Conservation (phyloP, 208 protist genomes). For the Acanthamoeba triangularis region DNA sequence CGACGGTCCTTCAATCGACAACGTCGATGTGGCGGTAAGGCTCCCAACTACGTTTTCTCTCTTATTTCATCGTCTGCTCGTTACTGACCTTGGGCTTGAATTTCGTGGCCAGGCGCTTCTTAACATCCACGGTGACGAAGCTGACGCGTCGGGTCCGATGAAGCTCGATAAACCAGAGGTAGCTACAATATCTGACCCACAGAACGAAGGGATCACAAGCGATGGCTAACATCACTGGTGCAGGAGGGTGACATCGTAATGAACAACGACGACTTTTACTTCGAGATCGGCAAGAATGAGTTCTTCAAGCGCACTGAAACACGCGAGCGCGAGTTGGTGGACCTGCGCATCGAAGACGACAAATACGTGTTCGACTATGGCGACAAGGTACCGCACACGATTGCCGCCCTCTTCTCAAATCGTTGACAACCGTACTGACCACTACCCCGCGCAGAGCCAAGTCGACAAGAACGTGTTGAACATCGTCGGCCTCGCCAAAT, state of each 20-base stretch:
- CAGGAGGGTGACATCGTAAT: not conserved
- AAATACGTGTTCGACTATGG: slow-evolving; percentile 44
- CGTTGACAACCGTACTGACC: not conserved
- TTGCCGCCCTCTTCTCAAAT: not conserved
- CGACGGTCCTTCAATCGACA: slow-evolving; percentile 20
- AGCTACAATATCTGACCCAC: too few species aligned
- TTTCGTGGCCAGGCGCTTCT: not conserved
- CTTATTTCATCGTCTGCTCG: too few species aligned
- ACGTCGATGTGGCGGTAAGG: not conserved
- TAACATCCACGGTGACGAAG: slow-evolving; percentile 1
- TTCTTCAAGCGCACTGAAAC: not conserved
- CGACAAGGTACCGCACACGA: not conserved
- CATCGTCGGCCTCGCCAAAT: not conserved
- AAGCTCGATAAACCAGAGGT: slow-evolving; percentile 9
- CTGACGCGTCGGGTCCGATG: not conserved
- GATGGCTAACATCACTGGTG: not conserved
- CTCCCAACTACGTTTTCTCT: not conserved
- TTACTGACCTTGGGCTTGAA: not conserved
- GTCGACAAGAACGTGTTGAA: slow-evolving; percentile 29
- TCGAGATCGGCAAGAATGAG: not conserved
- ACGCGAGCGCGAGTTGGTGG: not conserved
- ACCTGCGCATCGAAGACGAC: slow-evolving; percentile 25
- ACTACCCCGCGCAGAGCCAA: not conserved
- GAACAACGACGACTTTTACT: slow-evolving; percentile 21
- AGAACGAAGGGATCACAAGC: too few species aligned